phyloP scores from a whole-genome alignment of 352 stramenopile genomes.

The Phytophthora capsici region DNA sequence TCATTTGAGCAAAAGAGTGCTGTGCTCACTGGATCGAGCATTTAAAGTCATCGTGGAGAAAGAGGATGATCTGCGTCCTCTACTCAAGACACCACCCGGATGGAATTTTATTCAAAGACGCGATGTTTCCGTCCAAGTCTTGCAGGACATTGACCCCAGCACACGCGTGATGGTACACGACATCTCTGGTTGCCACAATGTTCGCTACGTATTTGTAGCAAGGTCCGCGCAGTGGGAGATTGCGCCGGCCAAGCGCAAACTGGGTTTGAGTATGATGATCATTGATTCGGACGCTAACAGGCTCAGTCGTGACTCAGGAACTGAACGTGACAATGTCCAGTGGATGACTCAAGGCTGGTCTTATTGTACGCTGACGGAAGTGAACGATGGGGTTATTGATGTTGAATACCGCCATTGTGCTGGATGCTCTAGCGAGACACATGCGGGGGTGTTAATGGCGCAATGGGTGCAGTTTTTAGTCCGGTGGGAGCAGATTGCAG shows the following conservation, averaged over 20 bases:
- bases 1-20: conserved; percentile 2
- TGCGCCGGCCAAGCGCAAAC: conserved; percentile 1
- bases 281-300: conserved; percentile 28
- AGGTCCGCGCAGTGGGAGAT: conserved; percentile 4
- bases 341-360: conserved; percentile 33
- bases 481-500: conserved; percentile 47
- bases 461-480: conserved; percentile 51
- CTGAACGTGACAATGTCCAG: conserved; percentile 3
- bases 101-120: conserved; percentile 21
- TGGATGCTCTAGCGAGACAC: conserved; percentile 37
- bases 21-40: neutral
- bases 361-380: conserved; percentile 23
- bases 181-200: conserved; percentile 10
- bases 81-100: conserved; percentile 14
- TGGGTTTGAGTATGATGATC: conserved; percentile 25
- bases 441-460: conserved; percentile 46
- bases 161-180: conserved; percentile 25
- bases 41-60: conserved; percentile 6
- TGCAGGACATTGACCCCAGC: conserved; percentile 26
- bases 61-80: conserved; percentile 19
- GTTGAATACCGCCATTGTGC: conserved; percentile 37
- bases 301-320: conserved; percentile 16
- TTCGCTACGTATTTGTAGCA: conserved; percentile 11
- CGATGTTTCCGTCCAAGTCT: conserved; percentile 10
- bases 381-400: conserved; percentile 26